phyloP scores from a whole-genome alignment of 2,329 filamentous ascomycete species.

The Nemania sp. region DNA sequence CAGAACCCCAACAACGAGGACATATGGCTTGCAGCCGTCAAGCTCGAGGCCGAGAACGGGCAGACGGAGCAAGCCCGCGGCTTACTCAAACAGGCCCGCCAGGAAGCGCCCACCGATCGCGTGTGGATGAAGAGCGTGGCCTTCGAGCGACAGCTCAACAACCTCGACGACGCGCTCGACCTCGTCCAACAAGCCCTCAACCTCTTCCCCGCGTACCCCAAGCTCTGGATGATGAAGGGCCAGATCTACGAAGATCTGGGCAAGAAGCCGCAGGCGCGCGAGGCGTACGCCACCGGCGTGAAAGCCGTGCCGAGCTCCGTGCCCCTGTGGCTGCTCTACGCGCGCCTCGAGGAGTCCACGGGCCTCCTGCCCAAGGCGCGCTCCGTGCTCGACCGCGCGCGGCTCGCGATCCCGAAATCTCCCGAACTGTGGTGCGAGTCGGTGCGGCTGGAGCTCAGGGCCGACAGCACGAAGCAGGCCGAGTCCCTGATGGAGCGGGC shows the following conservation, averaged over 20 bases:
- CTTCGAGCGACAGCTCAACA: conserved; percentile 84
- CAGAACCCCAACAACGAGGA: conserved; percentile 97
- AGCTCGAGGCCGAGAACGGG: conserved; percentile 88
- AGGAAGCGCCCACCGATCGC: conserved; percentile 89
- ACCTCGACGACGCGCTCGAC: conserved; percentile 79
- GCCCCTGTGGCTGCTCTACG: conserved; percentile 86
- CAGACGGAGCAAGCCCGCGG: conserved; percentile 80
- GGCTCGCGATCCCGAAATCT: conserved; percentile 83
- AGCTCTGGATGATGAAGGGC: conserved; percentile 98
- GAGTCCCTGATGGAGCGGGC: conserved; percentile 92
- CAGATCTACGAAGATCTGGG: conserved; percentile 90
- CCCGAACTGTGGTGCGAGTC: conserved; percentile 88
- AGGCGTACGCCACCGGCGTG: conserved; percentile 86
- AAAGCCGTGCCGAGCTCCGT: conserved; percentile 84
- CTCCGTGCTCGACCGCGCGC: conserved; percentile 87
- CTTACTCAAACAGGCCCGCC: conserved; percentile 79
- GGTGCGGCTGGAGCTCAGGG: conserved; percentile 88
- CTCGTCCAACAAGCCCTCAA: conserved; percentile 85
- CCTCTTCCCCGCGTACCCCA: conserved; percentile 80
- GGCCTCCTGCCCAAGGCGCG: conserved; percentile 89
- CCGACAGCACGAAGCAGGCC: conserved; percentile 80
- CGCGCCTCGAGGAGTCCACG: conserved; percentile 81
- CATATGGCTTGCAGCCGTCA: conserved; percentile 95
- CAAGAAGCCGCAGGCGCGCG: conserved; percentile 80
- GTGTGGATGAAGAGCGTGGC: conserved; percentile 97